Evolutionary conservation across 2,329 filamentous ascomycete genomes (phyloP).

Genomic region (Fusarium piperis): DNA sequence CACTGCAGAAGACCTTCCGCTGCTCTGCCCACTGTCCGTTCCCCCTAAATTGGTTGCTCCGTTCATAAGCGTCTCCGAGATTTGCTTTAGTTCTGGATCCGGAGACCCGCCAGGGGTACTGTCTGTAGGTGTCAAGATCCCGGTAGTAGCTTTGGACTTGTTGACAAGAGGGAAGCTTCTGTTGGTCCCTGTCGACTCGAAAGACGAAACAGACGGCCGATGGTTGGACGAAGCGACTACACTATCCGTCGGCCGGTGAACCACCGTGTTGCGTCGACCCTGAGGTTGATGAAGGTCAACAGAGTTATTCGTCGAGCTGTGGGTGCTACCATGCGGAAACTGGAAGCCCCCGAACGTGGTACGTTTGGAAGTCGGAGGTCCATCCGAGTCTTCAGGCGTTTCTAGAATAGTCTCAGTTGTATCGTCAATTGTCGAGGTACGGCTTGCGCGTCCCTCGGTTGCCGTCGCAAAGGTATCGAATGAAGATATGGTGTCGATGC

Average conservation of each 20-base stretch:
- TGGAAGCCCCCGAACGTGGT: conserved; percentile 41
- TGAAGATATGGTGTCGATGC: conserved; percentile 61
- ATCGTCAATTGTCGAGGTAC: conserved; percentile 42
- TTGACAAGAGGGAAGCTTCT: conserved; percentile 71
- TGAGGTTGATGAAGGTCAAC: conserved; percentile 38
- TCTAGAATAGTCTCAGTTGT: conserved; percentile 32
- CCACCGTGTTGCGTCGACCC: conserved; percentile 47
- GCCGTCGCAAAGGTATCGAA: conserved; percentile 67
- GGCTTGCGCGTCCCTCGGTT: conserved; percentile 58
- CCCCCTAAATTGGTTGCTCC: conserved; percentile 57
- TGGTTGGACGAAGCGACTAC: conserved; percentile 23
- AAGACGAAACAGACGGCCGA: conserved; percentile 64
- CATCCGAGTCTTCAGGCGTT: conserved; percentile 34
- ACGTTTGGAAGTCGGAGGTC: conserved; percentile 34
- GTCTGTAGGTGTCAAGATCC: conserved; percentile 51
- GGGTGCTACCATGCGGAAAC: conserved; percentile 27
- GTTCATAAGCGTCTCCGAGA: conserved; percentile 59
- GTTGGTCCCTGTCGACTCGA: conserved; percentile 67
- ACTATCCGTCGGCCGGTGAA: conserved; percentile 52
- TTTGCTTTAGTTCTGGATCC: conserved; percentile 58
- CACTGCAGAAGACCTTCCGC: conserved; percentile 52
- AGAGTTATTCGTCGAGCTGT: conserved; percentile 32
- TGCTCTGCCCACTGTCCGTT: conserved; percentile 40
- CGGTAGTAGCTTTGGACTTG: conserved; percentile 57
- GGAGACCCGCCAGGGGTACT: conserved; percentile 58